Evolutionary conservation across 306 rosid genomes (phyloP).

Genomic region (Sindora glabra): DNA sequence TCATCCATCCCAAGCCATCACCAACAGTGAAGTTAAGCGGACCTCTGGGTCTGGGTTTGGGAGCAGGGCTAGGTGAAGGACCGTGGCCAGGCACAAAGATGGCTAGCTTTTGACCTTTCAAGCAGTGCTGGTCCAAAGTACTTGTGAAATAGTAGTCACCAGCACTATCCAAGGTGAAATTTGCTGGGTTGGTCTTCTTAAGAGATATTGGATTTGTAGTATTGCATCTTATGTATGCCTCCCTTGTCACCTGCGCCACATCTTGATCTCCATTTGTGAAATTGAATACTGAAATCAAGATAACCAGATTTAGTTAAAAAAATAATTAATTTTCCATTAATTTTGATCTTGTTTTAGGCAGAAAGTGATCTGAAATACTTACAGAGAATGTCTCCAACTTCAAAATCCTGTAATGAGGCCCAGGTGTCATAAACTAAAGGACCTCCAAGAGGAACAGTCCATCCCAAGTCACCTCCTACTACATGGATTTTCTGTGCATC

Average conservation of each 20-base stretch:
- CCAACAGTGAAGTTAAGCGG: conserved; percentile 34
- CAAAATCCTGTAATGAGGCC: conserved; percentile 21
- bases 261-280: conserved; percentile 43
- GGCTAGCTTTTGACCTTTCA: conserved; percentile 34
- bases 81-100: conserved; percentile 28
- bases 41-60: conserved; percentile 1
- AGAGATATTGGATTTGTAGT: conserved; percentile 35
- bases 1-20: conserved; percentile 36
- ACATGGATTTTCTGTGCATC: conserved; percentile 19
- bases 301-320: neutral
- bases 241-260: conserved; percentile 47
- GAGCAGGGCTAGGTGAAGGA: conserved; percentile 26
- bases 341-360: too few species aligned
- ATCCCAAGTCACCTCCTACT: conserved; percentile 34
- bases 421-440: conserved; percentile 16
- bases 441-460: conserved; percentile 39
- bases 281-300: conserved; percentile 35
- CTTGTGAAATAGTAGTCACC: conserved; percentile 49
- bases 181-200: conserved; percentile 32
- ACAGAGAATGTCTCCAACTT: conserved; percentile 38
- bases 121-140: conserved; percentile 32
- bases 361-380: neutral
- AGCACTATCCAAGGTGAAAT: conserved; percentile 27
- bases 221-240: conserved; percentile 36
- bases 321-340: too few species aligned